Evolutionary conservation across 2,329 filamentous ascomycete species (phyloP), one percentile per base, ranked within the genome.

Genomic region (Arthrobotrys conoides): DNA sequence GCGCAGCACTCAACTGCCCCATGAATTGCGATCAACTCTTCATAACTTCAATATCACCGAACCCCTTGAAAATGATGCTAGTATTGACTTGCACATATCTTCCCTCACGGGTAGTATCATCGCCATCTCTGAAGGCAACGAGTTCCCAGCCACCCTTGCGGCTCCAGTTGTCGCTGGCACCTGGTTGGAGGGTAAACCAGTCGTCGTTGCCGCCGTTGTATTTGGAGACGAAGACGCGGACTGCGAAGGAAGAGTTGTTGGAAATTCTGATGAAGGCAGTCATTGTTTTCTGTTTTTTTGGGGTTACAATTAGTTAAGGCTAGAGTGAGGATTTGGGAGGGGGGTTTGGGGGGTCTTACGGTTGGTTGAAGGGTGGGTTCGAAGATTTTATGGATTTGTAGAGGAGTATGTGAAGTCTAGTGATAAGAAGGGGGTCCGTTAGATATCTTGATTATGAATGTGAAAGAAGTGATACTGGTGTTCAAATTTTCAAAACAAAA

Each of bases 71-170:
- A 12, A 49, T 49, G 16, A 65, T 8, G 20, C 9, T 48, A 10
- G 1, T 49, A n/a, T 65, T 65, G 22, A 49, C 41, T 16, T 22
- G 30, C 14, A 65, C 61, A 38, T 71, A 71, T 64, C 18, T 63
- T 3, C 67, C 67, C 9, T 16, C 12, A 2, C 67, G 67, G 18
- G 8, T 16, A 6, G 24, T 63, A 30, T 71, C 67, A 30, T 44
- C 27, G 44, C 27, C 55, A 20, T 71, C 36, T 27, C 33, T 71
- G 44, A 64, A 59, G 12, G 20, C 67, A 5, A 71, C 67, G 24
- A 71, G 5, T 30, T 71, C 67, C 67, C 67, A 71, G n/a, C 57
- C 57, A 9, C 57, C 27, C 22, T 64, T 64, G 53, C 67, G 67
- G 59, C 9, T 44, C 67, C 67, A 71, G 55, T 44, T 36, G 20